These are phyloP conservation scores for Citrus australasica DNA, from an alignment of 345 rosid species.

Conservation along the genomic window DNA sequence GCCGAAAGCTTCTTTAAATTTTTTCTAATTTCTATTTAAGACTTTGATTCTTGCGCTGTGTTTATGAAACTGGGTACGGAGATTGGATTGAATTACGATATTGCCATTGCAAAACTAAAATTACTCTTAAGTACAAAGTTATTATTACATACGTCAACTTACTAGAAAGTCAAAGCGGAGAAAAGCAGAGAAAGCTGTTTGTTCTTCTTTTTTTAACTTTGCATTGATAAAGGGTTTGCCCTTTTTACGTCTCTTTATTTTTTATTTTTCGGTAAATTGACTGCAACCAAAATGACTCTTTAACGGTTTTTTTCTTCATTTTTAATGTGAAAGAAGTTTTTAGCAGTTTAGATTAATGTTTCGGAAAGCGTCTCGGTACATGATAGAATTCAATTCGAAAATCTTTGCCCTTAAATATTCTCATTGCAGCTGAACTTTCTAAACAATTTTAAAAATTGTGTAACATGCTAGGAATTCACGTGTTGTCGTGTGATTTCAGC, in stretches of 20 bases:
- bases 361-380: too few species aligned
- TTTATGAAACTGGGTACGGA: not conserved
- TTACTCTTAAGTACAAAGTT: not conserved
- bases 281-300: too few species aligned
- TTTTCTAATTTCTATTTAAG: not conserved
- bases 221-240: not conserved
- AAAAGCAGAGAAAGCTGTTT: not conserved
- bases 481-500: too few species aligned
- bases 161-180: not conserved
- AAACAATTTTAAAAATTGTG: too few species aligned
- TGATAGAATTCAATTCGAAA: too few species aligned
- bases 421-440: too few species aligned
- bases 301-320: too few species aligned
- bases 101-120: slow-evolving; percentile 1
- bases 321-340: too few species aligned
- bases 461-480: too few species aligned
- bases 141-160: not conserved
- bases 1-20: too few species aligned
- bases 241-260: not conserved
- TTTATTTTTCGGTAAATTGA: not conserved
- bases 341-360: too few species aligned
- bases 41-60: not conserved
- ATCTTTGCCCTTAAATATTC: too few species aligned
- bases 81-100: slow-evolving; percentile 2
- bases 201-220: not conserved